Evolutionary conservation across 345 rosid species (phyloP).

Genomic region (Pistacia vera): DNA sequence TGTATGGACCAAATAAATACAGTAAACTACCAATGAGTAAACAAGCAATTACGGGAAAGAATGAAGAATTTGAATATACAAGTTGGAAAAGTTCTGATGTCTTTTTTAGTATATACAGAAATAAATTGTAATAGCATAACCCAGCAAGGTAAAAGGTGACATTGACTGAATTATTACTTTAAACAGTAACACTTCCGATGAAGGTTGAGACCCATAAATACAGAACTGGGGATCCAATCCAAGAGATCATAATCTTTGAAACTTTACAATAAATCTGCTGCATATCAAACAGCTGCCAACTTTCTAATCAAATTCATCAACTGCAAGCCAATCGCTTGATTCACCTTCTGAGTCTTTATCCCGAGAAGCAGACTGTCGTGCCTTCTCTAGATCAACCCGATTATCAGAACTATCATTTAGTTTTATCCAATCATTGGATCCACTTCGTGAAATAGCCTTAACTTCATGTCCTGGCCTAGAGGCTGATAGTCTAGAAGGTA

Average conservation of each 20-base stretch:
- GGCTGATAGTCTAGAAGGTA: constrained; percentile 29
- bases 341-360: constrained; percentile 70
- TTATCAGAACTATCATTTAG: constrained; percentile 40
- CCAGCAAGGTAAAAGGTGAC: neutral
- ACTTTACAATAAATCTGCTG: constrained; percentile 45
- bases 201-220: constrained; percentile 19
- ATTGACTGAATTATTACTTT: constrained; percentile 16
- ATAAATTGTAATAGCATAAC: constrained; percentile 7
- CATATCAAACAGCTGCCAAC: constrained; percentile 11
- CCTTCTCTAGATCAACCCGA: constrained; percentile 26
- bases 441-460: constrained; percentile 40
- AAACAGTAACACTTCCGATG: constrained; percentile 10
- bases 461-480: constrained; percentile 18
- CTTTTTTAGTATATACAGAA: constrained; percentile 17
- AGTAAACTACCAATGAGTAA: no score
- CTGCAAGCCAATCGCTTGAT: constrained; percentile 65
- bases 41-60: neutral
- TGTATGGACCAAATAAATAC: no score
- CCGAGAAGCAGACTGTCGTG: constrained; percentile 37
- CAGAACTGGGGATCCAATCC: neutral
- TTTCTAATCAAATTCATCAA: constrained; percentile 55
- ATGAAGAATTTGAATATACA: neutral
- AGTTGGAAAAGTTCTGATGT: constrained; percentile 1
- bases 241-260: neutral
- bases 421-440: constrained; percentile 70